A percentile compares a stretch with the other conserved stretches of the same genome.
Conservation (phyloP, 345 rosid species). For the Schrenkiella parvula region DNA sequence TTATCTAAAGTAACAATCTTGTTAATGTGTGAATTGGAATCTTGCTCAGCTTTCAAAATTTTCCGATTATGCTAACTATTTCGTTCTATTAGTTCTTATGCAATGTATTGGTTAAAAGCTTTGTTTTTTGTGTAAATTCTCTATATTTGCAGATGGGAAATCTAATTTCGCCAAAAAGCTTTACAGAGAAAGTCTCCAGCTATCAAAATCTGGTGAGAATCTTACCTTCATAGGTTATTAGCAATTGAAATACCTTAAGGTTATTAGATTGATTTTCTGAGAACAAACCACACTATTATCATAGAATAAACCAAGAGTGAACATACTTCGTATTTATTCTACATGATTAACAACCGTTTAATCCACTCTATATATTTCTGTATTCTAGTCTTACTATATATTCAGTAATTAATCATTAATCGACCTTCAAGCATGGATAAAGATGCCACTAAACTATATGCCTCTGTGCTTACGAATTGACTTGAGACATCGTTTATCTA, state of each 20-base stretch:
- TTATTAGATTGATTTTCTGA: no score
- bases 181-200: slow-evolving; percentile 43
- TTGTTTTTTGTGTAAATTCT: background rate
- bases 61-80: no score
- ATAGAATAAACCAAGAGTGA: no score
- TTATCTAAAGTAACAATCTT: no score
- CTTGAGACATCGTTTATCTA: background rate
- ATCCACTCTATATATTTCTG: no score
- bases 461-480: background rate
- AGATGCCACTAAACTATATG: slow-evolving; percentile 22
- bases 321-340: no score
- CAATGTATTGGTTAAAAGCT: no score
- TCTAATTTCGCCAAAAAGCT: slow-evolving; percentile 46
- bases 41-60: background rate
- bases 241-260: background rate
- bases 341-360: no score
- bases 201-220: slow-evolving; percentile 30
- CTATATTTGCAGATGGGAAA: slow-evolving; percentile 35
- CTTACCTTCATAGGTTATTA: background rate
- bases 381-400: background rate
- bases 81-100: no score
- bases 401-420: background rate
- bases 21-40: no score
- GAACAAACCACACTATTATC: no score
- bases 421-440: slow-evolving; percentile 10